phyloP scores from a whole-genome alignment of 2,329 filamentous ascomycete genomes.

The Venturia aucupariae region DNA sequence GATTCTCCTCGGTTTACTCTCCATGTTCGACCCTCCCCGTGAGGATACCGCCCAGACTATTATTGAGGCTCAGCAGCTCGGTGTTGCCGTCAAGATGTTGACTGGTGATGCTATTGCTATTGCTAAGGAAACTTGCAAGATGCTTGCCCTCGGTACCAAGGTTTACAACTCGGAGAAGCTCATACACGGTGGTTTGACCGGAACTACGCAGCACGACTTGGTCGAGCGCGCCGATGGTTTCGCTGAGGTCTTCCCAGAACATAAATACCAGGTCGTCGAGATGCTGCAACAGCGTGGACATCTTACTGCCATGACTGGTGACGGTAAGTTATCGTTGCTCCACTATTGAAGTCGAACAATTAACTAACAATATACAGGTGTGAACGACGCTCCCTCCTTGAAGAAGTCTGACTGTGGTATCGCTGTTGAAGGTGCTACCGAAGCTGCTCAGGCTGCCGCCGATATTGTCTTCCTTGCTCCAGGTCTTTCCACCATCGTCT shows the following conservation, averaged over 20 bases:
- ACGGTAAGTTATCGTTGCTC: slow-evolving; percentile 35
- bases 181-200: slow-evolving; percentile 65
- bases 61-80: slow-evolving; percentile 64
- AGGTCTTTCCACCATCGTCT: slow-evolving; percentile 61
- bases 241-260: slow-evolving; percentile 65
- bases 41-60: slow-evolving; percentile 73
- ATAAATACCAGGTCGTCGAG: slow-evolving; percentile 69
- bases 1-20: slow-evolving; percentile 67
- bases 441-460: slow-evolving; percentile 62
- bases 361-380: slow-evolving; percentile 31
- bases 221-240: slow-evolving; percentile 67
- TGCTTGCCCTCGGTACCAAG: slow-evolving; percentile 69
- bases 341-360: neutral
- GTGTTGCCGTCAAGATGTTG: slow-evolving; percentile 73
- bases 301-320: slow-evolving; percentile 67
- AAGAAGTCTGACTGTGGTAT: slow-evolving; percentile 70
- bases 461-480: slow-evolving; percentile 69
- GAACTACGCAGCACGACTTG: slow-evolving; percentile 65
- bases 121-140: slow-evolving; percentile 74
- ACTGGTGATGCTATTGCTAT: slow-evolving; percentile 74
- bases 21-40: slow-evolving; percentile 73
- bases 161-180: slow-evolving; percentile 74
- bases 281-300: slow-evolving; percentile 67
- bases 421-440: slow-evolving; percentile 61
- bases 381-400: slow-evolving; percentile 64